phyloP scores from a whole-genome alignment of 306 rosid species.

The Vigna mungo region DNA sequence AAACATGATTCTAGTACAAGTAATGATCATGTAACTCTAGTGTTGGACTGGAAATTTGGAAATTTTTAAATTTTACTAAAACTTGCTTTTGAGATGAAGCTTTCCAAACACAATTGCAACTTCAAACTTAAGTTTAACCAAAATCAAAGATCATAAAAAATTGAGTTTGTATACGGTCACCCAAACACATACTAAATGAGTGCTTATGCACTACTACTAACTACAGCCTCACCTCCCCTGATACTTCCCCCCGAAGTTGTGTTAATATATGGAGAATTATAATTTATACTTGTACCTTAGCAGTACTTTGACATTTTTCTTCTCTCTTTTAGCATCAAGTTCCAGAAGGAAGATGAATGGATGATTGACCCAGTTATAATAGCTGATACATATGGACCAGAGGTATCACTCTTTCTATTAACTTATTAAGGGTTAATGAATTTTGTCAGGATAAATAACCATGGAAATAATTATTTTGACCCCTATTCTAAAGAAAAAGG shows the following conservation, averaged over 20 bases:
- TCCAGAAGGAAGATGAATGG: conserved; percentile 80
- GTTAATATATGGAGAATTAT: conserved; percentile 4
- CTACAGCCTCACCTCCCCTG: no score
- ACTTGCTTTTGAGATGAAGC: not conserved
- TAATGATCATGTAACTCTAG: not conserved
- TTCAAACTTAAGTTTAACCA: no score
- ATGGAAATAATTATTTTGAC: not conserved
- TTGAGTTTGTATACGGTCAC: not conserved
- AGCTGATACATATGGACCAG: conserved; percentile 87
- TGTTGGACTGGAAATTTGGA: not conserved
- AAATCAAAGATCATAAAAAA: not conserved
- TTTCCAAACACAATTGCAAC: not conserved
- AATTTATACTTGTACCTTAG: conserved; percentile 33
- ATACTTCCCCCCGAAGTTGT: not conserved
- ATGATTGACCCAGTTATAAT: conserved; percentile 84
- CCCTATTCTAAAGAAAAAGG: not conserved
- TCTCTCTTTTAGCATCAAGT: conserved; percentile 73
- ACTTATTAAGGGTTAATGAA: not conserved
- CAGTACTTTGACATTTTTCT: conserved; percentile 1
- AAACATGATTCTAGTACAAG: not conserved
- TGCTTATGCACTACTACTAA: not conserved
- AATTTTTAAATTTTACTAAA: not conserved
- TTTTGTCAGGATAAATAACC: conserved; percentile 4
- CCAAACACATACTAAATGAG: not conserved
- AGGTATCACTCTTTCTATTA: conserved; percentile 59